Conservation (phyloP, 225 moss, liverwort and hornwort species). For the Antitrichia curtipendula region DNA sequence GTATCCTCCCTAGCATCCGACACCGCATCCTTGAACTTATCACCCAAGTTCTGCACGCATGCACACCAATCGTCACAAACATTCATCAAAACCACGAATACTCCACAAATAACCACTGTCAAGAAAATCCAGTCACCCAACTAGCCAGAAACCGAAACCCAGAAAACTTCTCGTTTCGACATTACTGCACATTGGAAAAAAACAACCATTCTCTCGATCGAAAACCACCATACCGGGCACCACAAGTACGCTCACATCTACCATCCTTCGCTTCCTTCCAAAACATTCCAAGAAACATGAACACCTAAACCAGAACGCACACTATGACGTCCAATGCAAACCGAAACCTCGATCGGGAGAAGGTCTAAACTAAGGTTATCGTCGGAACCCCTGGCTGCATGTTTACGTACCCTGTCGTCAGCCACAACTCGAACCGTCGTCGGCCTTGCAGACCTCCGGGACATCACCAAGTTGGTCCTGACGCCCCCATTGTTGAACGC, state of each 20-base stretch:
- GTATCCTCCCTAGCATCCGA: not conserved
- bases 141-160: not conserved
- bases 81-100: not conserved
- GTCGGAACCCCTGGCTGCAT: not conserved
- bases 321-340: not conserved
- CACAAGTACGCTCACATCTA: not conserved
- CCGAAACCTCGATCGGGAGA: not conserved
- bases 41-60: constrained; percentile 16
- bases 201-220: not conserved
- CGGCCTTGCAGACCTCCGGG: not conserved
- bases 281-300: not conserved
- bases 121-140: not conserved
- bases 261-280: too few species aligned
- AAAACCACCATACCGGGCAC: not conserved
- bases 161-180: not conserved
- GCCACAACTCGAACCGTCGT: constrained; percentile 1
- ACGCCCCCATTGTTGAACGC: constrained; percentile 24
- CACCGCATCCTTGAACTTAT: constrained; percentile 8
- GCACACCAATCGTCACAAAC: not conserved
- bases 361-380: not conserved
- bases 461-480: constrained; percentile 11
- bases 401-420: constrained; percentile 1
- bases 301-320: not conserved
- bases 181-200: too few species aligned
- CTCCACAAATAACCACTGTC: too few species aligned